These are phyloP conservation scores for Triticum aestivum DNA, from an alignment of 176 grass and related monocot species.

Conservation along the genomic window DNA sequence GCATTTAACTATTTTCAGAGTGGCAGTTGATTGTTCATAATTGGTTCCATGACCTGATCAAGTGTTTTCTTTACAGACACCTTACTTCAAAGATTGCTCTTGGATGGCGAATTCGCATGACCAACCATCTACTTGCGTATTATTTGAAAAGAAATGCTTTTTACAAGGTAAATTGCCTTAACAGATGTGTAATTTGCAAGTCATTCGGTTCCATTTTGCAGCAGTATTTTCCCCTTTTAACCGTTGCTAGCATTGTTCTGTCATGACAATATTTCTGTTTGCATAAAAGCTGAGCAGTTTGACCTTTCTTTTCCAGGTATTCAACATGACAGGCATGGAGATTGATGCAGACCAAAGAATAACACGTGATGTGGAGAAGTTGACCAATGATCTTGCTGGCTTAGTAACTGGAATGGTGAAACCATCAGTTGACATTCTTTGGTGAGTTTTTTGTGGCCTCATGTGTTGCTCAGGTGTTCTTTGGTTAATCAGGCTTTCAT, in stretches of 20 bases:
- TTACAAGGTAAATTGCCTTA: conserved; percentile 57
- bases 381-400: conserved; percentile 88
- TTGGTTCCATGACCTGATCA: conserved; percentile 26
- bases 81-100: conserved; percentile 86
- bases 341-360: conserved; percentile 98
- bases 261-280: not conserved
- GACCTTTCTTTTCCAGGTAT: conserved; percentile 44
- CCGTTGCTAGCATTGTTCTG: not conserved
- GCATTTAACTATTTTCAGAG: not conserved
- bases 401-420: conserved; percentile 98
- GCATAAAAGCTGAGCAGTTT: not conserved
- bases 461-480: not conserved
- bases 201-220: conserved; percentile 8
- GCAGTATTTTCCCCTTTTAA: not conserved
- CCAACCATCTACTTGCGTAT: conserved; percentile 85
- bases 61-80: conserved; percentile 57
- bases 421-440: conserved; percentile 95
- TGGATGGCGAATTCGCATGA: conserved; percentile 94
- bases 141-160: conserved; percentile 96
- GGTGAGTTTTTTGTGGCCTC: conserved; percentile 45
- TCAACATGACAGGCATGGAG: conserved; percentile 67
- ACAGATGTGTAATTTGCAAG: not conserved
- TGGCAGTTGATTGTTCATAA: conserved; percentile 3
- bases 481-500: conserved; percentile 21
- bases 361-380: conserved; percentile 94